Percentiles rank a stretch among this genome's conserved stretches.
Evolutionary conservation across 2,329 filamentous ascomycete genomes (phyloP).

Genomic region (Fusarium gaditjirri): DNA sequence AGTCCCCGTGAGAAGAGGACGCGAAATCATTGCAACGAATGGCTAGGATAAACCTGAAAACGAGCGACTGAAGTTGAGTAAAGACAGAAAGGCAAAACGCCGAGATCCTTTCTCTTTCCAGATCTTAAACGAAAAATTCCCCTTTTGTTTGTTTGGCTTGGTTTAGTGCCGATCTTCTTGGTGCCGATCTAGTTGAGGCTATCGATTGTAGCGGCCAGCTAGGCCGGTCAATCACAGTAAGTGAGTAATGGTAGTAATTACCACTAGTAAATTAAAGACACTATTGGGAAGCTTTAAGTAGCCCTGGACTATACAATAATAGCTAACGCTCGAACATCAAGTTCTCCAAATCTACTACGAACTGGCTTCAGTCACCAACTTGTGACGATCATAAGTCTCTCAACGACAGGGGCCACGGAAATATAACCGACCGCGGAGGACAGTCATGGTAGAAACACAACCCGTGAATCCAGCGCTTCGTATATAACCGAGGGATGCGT

Average conservation of each 20-base stretch:
- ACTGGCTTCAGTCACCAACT: no score
- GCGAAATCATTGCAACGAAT: not conserved
- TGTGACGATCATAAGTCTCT: not conserved
- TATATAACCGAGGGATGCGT: not conserved
- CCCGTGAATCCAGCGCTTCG: not conserved
- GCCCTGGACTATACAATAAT: no score
- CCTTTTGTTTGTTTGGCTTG: not conserved
- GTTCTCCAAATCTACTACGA: no score
- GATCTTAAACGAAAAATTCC: not conserved
- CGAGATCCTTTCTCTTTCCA: no score
- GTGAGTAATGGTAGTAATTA: not conserved
- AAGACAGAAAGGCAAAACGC: not conserved
- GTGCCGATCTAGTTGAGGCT: not conserved
- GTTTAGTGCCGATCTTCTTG: not conserved
- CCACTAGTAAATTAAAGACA: not conserved
- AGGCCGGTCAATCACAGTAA: fast-evolving
- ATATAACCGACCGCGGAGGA: not conserved
- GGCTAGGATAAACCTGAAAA: not conserved
- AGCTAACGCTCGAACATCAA: no score
- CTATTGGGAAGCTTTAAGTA: not conserved
- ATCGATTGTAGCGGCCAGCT: not conserved
- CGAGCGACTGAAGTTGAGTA: not conserved
- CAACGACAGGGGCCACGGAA: not conserved
- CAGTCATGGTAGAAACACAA: not conserved
- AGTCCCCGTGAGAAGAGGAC: not conserved